These are phyloP conservation scores for Priceomyces haplophilus DNA, from an alignment of 805 yeast species.

Conservation along the genomic window DNA sequence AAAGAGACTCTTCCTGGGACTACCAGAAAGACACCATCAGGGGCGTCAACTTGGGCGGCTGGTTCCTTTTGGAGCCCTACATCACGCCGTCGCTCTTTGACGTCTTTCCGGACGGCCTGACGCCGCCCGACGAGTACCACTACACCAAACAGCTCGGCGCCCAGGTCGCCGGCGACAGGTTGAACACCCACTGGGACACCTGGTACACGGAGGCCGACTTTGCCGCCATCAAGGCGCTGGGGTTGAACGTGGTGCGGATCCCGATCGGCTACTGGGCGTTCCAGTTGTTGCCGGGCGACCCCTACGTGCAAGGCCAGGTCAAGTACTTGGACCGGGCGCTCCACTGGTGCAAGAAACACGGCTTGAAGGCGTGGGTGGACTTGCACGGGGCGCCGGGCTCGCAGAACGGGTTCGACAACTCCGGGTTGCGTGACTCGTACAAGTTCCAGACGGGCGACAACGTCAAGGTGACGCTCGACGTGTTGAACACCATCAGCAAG, in stretches of 20 bases:
- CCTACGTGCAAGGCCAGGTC: constrained; percentile 82
- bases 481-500: constrained; percentile 50
- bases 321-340: constrained; percentile 72
- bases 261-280: constrained; percentile 98
- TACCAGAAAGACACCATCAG: constrained; percentile 37
- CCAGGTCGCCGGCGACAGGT: constrained; percentile 47
- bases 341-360: constrained; percentile 63
- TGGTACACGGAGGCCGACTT: constrained; percentile 78
- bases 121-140: constrained; percentile 84
- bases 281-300: constrained; percentile 57
- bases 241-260: constrained; percentile 81
- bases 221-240: constrained; percentile 51
- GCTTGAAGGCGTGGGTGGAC: constrained; percentile 82
- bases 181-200: constrained; percentile 72
- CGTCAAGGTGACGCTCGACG: constrained; percentile 51
- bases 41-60: constrained; percentile 87
- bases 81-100: constrained; percentile 77
- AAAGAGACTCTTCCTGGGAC: constrained; percentile 27
- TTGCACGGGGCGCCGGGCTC: constrained; percentile 97
- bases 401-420: constrained; percentile 94
- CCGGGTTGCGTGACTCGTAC: constrained; percentile 70
- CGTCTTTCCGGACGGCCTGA: constrained; percentile 33
- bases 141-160: constrained; percentile 59
- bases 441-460: constrained; percentile 58
- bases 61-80: constrained; percentile 85